A percentile compares a stretch with the other conserved stretches of the same genome.
Conservation (phyloP, 306 rosid species). For the Cajanus cajan region DNA sequence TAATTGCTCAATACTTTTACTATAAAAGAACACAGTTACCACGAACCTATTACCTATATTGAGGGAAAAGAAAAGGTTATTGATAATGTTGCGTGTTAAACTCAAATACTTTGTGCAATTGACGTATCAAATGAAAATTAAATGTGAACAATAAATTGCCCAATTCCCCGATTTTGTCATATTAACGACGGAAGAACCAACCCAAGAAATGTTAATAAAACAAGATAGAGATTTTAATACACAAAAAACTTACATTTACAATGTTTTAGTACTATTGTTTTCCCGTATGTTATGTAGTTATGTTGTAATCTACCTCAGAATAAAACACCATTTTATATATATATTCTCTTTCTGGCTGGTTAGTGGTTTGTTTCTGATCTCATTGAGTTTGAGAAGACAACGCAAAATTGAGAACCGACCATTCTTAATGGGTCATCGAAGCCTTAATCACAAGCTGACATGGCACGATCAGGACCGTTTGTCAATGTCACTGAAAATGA, state of each 20-base stretch:
- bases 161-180: background rate
- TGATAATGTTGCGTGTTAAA: background rate
- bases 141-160: background rate
- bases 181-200: background rate
- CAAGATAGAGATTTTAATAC: background rate
- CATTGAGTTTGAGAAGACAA: background rate
- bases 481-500: slow-evolving; percentile 18
- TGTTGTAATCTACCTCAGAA: background rate
- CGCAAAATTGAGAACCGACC: background rate
- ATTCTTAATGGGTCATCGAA: background rate
- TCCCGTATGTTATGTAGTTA: background rate
- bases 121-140: background rate
- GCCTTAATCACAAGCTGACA: background rate
- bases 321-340: background rate
- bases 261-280: background rate
- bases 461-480: slow-evolving; percentile 40
- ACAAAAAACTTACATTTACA: background rate
- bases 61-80: too few species aligned
- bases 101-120: background rate
- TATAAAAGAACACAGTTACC: background rate
- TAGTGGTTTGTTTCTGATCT: background rate
- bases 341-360: background rate
- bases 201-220: background rate
- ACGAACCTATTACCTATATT: background rate
- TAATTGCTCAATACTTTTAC: background rate